Base-by-base conservation (phyloP, 345 rosid species). In the Excoecaria cochinchinensis region DNA sequence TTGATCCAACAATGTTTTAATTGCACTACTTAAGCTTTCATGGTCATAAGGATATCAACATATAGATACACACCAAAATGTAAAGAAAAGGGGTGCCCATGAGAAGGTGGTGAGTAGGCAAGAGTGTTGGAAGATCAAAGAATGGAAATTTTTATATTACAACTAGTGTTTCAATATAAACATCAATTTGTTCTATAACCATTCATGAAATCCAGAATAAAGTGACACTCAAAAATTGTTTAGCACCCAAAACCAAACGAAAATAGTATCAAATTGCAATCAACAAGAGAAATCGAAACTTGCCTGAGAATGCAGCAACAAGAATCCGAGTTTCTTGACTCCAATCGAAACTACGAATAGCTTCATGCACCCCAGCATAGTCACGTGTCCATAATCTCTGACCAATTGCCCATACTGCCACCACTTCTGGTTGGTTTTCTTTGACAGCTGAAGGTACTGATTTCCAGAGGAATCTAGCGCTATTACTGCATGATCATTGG, bases 381-480 rank as follows among this genome's bases (percentile, higher is more conserved):
- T 93, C 97, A 70, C 83, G 89, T 40, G 89, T 87, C 98, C 97
- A 95, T 21, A 93, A 83, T 80, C 83, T 86, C 87, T 91, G 97
- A 70, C 95, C 97, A 72, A 95, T 87, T 78, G 51, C 80, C 98
- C 97, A 95, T 25, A 83, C 90, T 8, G 97, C 97, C 75, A 78
- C 87, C 21, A 90, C 81, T 74, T 91, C 97, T 0, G 88, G 90
- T 70, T 84, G 87, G 87, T 76, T 89, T 82, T 91, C 97, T 77
- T 90, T 93, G 64, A 90, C 73, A 13, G 77, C 53, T 4, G 85
- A 58, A 74, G 96, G 94, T 77, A 95, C 87, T 11, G 96, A 80
- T 74, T 91, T 92, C 97, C 97, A 94, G 21, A 90, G 88, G 76
- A 89, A 94, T 57, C 97, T 86, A 0, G 97, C 90, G 44, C 93